A percentile compares a stretch with the other conserved stretches of the same genome.
phyloP scores from a whole-genome alignment of 495 filamentous ascomycete species.

The Aspergillus homomorphus region DNA sequence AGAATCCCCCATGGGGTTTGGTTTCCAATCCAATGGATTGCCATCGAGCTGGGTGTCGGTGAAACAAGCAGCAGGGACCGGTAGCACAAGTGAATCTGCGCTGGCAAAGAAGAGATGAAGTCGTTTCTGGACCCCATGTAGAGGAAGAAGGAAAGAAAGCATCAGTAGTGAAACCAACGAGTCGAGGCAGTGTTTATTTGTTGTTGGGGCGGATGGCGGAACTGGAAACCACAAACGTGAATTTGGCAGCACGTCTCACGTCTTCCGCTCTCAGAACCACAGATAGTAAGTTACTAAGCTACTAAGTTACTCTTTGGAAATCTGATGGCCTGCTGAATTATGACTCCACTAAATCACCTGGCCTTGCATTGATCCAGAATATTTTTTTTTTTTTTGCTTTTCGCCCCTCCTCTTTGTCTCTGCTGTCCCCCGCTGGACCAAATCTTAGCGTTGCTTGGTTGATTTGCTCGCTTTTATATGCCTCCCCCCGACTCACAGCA shows the following conservation, averaged over 20 bases:
- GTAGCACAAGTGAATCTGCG: neutral
- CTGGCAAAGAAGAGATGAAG: neutral
- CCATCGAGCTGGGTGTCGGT: neutral
- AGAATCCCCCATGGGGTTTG: neutral
- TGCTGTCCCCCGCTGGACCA: neutral
- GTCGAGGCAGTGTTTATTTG: neutral
- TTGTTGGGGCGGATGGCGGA: neutral
- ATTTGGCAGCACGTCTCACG: neutral
- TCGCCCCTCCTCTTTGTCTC: neutral
- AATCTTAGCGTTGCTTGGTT: neutral
- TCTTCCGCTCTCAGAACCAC: no score
- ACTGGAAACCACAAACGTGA: neutral
- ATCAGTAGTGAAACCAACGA: neutral
- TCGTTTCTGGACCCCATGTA: neutral
- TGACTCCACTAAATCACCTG: neutral
- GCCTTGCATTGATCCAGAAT: neutral
- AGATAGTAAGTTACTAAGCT: no score
- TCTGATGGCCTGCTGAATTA: neutral
- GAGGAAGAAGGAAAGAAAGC: neutral
- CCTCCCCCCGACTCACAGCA: neutral
- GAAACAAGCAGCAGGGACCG: neutral
- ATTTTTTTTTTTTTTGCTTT: neutral
- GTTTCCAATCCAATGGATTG: neutral
- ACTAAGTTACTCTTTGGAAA: no score
- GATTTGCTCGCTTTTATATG: slow-evolving; percentile 7